Evolutionary conservation across 768 basidiomycete genomes (phyloP).

Genomic region (Tricholomella constricta): DNA sequence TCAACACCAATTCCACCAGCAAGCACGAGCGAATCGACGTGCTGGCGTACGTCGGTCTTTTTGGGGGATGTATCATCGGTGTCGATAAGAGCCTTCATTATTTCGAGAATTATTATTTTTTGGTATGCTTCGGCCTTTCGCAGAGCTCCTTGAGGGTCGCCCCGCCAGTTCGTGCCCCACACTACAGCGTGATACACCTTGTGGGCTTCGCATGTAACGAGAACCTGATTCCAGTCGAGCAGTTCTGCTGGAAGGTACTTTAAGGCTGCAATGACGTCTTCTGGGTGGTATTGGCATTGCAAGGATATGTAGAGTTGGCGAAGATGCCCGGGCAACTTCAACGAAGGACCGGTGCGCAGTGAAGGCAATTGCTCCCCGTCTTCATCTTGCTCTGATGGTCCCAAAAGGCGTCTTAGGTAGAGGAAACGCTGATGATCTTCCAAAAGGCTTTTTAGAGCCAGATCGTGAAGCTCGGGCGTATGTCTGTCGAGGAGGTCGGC

Average conservation of each 20-base stretch:
- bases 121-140: conserved; percentile 63
- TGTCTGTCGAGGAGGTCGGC: conserved; percentile 73
- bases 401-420: conserved; percentile 78
- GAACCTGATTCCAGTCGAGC: conserved; percentile 58
- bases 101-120: conserved; percentile 45
- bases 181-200: conserved; percentile 75
- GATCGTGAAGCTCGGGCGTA: conserved; percentile 64
- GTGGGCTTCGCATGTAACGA: conserved; percentile 65
- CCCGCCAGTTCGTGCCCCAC: conserved; percentile 74
- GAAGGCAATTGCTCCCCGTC: conserved; percentile 33
- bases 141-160: conserved; percentile 66
- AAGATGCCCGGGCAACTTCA: conserved; percentile 49
- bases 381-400: conserved; percentile 49
- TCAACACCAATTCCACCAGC: conserved; percentile 63
- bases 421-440: conserved; percentile 56
- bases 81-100: conserved; percentile 41
- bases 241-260: conserved; percentile 51
- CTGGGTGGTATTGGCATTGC: conserved; percentile 71
- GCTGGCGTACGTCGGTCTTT: conserved; percentile 29
- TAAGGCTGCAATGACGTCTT: conserved; percentile 62
- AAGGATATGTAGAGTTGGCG: conserved; percentile 69
- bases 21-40: conserved; percentile 53
- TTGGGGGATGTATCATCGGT: conserved; percentile 12
- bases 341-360: conserved; percentile 34
- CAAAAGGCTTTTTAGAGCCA: conserved; percentile 56